Evolutionary conservation across 768 basidiomycete genomes (phyloP).

Genomic region (Lepiota subincarnata): DNA sequence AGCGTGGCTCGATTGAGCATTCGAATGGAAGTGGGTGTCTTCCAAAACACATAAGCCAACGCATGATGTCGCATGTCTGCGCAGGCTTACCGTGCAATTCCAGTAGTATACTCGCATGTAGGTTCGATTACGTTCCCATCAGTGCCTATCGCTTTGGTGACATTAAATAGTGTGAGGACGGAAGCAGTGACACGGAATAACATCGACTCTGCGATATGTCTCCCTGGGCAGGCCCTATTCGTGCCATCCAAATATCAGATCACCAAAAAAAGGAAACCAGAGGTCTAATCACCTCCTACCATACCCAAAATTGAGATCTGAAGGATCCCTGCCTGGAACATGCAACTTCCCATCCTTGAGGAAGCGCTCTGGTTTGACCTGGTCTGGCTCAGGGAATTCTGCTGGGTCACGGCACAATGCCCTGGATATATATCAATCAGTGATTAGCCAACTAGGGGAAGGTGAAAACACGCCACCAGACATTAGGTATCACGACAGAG

Average conservation of each 20-base stretch:
- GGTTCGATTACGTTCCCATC: slow-evolving; percentile 14
- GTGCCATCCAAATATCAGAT: background rate
- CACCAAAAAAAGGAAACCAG: background rate
- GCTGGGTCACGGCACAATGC: slow-evolving; percentile 40
- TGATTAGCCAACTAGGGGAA: background rate
- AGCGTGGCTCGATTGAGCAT: slow-evolving; percentile 43
- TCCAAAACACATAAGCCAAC: background rate
- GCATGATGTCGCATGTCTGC: background rate
- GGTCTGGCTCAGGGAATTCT: slow-evolving; percentile 40
- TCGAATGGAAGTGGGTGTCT: slow-evolving; percentile 25
- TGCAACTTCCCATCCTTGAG: slow-evolving; percentile 32
- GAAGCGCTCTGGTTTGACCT: slow-evolving; percentile 49
- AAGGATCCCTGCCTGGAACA: slow-evolving; percentile 36
- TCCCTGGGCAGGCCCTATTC: slow-evolving; percentile 24
- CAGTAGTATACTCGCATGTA: slow-evolving; percentile 7
- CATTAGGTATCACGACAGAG: slow-evolving; percentile 9
- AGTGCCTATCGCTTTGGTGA: slow-evolving; percentile 13
- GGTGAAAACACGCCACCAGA: background rate
- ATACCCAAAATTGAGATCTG: slow-evolving; percentile 51
- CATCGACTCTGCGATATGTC: slow-evolving; percentile 16
- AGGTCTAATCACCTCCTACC: slow-evolving; percentile 41
- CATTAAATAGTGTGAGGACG: slow-evolving; percentile 14
- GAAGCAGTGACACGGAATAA: slow-evolving; percentile 16
- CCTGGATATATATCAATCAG: slow-evolving; percentile 25
- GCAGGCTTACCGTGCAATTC: slow-evolving; percentile 7